A percentile compares a stretch with the other conserved stretches of the same genome.
Evolutionary conservation across 345 rosid species (phyloP).

Genomic region (Populus simonii): DNA sequence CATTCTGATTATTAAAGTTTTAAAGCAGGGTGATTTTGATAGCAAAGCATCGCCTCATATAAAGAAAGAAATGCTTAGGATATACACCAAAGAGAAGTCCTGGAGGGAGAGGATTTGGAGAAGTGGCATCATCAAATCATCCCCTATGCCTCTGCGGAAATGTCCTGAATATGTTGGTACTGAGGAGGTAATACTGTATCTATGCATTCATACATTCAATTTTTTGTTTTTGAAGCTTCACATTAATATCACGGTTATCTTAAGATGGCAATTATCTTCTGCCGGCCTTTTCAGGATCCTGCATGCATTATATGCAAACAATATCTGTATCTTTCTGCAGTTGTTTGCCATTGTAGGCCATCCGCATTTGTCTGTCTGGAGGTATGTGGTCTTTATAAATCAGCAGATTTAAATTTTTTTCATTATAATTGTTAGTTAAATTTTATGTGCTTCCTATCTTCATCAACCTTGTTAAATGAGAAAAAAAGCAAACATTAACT

Average conservation of each 20-base stretch:
- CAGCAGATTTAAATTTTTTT: background rate
- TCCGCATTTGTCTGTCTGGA: constrained; percentile 80
- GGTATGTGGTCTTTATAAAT: constrained; percentile 44
- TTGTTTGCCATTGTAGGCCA: constrained; percentile 75
- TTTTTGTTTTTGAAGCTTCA: background rate
- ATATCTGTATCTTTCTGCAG: constrained; percentile 83
- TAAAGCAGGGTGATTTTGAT: constrained; percentile 43
- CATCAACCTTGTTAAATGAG: background rate
- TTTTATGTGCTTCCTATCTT: background rate
- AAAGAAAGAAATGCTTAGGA: constrained; percentile 69
- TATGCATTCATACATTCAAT: background rate
- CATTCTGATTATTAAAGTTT: constrained; percentile 13
- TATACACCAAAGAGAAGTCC: constrained; percentile 60
- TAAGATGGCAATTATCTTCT: constrained; percentile 11
- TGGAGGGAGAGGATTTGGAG: constrained; percentile 87
- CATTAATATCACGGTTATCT: background rate
- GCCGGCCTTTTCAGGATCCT: constrained; percentile 61
- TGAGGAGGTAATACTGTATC: constrained; percentile 62
- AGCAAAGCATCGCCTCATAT: constrained; percentile 56
- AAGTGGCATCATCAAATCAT: constrained; percentile 73
- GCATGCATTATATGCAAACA: constrained; percentile 88
- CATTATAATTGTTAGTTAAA: too few species aligned
- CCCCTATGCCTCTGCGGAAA: constrained; percentile 62
- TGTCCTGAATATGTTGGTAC: constrained; percentile 77
- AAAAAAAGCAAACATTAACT: background rate